Percentiles rank a stretch among this genome's conserved stretches.
These are phyloP conservation scores for Neurospora tetrasperma DNA, from an alignment of 495 filamentous ascomycete genomes.

Conservation along the genomic window DNA sequence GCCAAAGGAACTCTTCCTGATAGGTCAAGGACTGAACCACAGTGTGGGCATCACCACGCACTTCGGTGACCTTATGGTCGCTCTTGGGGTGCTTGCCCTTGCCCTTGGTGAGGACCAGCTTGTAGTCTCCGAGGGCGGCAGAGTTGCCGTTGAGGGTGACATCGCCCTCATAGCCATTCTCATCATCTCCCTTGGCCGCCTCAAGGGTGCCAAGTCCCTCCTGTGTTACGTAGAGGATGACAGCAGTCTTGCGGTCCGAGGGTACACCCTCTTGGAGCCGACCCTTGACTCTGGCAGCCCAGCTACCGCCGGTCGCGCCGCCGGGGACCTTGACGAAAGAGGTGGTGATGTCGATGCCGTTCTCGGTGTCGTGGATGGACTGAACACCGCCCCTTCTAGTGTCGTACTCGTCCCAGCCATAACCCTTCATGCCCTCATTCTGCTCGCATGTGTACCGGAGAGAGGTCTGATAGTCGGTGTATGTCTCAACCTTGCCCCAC, in stretches of 20 bases:
- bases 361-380: slow-evolving; percentile 79
- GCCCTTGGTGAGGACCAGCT: slow-evolving; percentile 65
- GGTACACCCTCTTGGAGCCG: slow-evolving; percentile 57
- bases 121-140: slow-evolving; percentile 71
- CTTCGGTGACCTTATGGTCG: slow-evolving; percentile 47
- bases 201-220: slow-evolving; percentile 59
- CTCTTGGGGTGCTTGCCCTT: slow-evolving; percentile 51
- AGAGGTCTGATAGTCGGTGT: slow-evolving; percentile 62
- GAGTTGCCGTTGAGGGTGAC: slow-evolving; percentile 69
- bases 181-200: slow-evolving; percentile 39
- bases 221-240: slow-evolving; percentile 71
- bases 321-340: slow-evolving; percentile 90
- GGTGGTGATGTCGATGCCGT: slow-evolving; percentile 81
- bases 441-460: slow-evolving; percentile 95
- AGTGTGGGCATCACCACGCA: slow-evolving; percentile 60
- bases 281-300: slow-evolving; percentile 83
- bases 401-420: slow-evolving; percentile 97
- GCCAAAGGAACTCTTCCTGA: slow-evolving; percentile 69
- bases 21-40: slow-evolving; percentile 60
- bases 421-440: slow-evolving; percentile 85
- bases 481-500: slow-evolving; percentile 85
- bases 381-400: slow-evolving; percentile 75
- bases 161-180: slow-evolving; percentile 52
- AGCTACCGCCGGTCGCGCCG: slow-evolving; percentile 78
- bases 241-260: slow-evolving; percentile 55